Evolutionary conservation across 2,329 filamentous ascomycete genomes (phyloP).

Genomic region (Bipolaris cookei): DNA sequence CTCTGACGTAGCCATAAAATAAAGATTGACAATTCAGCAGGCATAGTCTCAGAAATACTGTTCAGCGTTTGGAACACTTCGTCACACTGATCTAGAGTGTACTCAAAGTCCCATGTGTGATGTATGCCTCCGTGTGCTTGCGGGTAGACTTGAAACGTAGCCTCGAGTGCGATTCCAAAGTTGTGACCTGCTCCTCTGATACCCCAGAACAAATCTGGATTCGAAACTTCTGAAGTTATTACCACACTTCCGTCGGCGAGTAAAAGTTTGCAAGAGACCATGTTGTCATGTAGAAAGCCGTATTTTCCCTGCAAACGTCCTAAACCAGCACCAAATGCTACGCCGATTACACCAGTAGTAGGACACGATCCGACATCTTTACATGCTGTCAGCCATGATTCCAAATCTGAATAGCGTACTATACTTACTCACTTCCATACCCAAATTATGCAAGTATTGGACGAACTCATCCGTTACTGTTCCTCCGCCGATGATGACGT

Average conservation of each 20-base stretch:
- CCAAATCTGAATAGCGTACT: background rate
- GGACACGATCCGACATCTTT: slow-evolving; percentile 10
- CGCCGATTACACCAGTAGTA: slow-evolving; percentile 13
- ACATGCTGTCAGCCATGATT: background rate
- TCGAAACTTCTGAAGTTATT: background rate
- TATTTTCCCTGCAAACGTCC: slow-evolving; percentile 13
- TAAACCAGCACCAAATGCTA: slow-evolving; percentile 11
- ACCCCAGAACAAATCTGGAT: slow-evolving; percentile 4
- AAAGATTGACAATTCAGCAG: slow-evolving; percentile 9
- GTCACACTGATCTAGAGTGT: slow-evolving; percentile 8
- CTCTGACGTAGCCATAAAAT: slow-evolving; percentile 10
- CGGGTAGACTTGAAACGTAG: slow-evolving; percentile 6
- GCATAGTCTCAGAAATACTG: slow-evolving; percentile 8
- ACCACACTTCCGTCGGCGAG: slow-evolving; percentile 6
- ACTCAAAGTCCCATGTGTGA: slow-evolving; percentile 13
- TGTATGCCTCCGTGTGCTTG: slow-evolving; percentile 8
- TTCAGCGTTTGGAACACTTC: slow-evolving; percentile 9
- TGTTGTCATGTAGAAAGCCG: slow-evolving; percentile 13
- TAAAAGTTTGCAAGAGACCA: slow-evolving; percentile 8
- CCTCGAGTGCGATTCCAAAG: slow-evolving; percentile 10
- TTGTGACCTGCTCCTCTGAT: slow-evolving; percentile 11
- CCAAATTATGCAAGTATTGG: slow-evolving; percentile 7
- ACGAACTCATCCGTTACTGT: slow-evolving; percentile 12
- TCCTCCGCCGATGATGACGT: slow-evolving; percentile 4
- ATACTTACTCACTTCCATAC: slow-evolving; percentile 16